Base-by-base conservation (phyloP, 306 rosid genomes). In the Luffa acutangula region DNA sequence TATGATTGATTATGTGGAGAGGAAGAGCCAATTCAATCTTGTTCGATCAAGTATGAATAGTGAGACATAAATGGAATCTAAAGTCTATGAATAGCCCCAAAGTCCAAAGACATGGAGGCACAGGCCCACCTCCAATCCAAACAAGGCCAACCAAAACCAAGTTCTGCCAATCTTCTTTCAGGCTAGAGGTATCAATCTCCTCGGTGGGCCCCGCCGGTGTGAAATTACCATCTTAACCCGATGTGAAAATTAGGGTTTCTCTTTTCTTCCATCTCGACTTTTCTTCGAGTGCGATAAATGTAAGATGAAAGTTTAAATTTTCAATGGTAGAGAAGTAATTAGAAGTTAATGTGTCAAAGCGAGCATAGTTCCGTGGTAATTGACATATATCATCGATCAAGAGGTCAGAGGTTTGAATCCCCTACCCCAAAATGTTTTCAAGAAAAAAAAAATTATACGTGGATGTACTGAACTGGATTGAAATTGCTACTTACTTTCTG, bases 61-160 rank as follows among this genome's bases (percentile, higher is more conserved):
- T 39, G 52, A 67, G 74, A 37, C 33, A 20, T 42, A 42, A 69
- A 69, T 43, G 54, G 76, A 70, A 70, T 70, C 54, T 70, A 9
- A 17, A 70, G 18, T 70, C 76, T 43, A 69, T 18, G 75, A 69
- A 69, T 69, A 69, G 75, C 17, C 75, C 75, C 36, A 69, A 69
- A 69, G 54, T 69, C 54, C 74, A 69, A 43, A 43, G 36, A 18
- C 52, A 69, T 10, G 52, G 51, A 69, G 75, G 51, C 53, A 3
- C 1, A n/a, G 75, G 54, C 75, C 75, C 75, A 69, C 75, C 75
- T 11, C 14, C 51, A 65, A n/a, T 21, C 69, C 69, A 12, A 62
- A 69, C 52, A 43, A 41, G 18, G 75, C 36, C 75, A 43, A 18
- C 73, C 25, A 37, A 66, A 20, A 69, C 36, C 52, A 43, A 42